Evolutionary conservation across 305 asterid genomes (phyloP), one percentile per base, ranked within the genome.

Genomic region (Solanum hybrid): DNA sequence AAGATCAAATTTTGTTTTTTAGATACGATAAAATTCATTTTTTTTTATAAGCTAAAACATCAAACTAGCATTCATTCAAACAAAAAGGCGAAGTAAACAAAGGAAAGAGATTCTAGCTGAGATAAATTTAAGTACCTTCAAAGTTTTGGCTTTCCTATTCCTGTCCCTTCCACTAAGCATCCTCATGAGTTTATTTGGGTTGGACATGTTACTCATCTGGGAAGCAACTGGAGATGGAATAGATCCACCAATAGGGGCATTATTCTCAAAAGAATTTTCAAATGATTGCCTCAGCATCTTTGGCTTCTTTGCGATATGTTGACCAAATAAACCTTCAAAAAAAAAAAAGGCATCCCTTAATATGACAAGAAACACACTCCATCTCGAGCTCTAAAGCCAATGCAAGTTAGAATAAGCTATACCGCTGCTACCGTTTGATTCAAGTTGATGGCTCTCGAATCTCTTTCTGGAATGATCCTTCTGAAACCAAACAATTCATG

Each of bases 191-290:
- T 94, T 95, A 94, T 93, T 94, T 88, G 96, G 95, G 93, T 92
- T 94, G 88, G 96, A 90, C 97, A 96, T 94, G 92, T 96, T 95
- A 92, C 98, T 94, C 94, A 95, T 93, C 91, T 96, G 98, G 91
- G 98, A 96, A 90, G 95, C 94, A 88, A 86, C 96, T 22, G 98
- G 98, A 85, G 98, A 95, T 89, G 98, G 95, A 91, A 90, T 91
- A 82, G 97, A 91, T 78, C 94, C 96, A 86, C 91, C 90, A 90
- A 89, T 81, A 29, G 94, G 91, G 64, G 92, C 31, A 85, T 90
- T 87, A 90, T 93, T 92, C 82, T 96, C 95, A 90, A 92, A 94
- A 89, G 94, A 92, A 90, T 87, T 91, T 87, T 95, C 98, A 85
- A 92, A 93, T 66, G 94, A 91, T 92, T 92, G 95, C 35, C 94